These are phyloP conservation scores for Phaffia australis DNA, from an alignment of 768 basidiomycete species.

Conservation along the genomic window DNA sequence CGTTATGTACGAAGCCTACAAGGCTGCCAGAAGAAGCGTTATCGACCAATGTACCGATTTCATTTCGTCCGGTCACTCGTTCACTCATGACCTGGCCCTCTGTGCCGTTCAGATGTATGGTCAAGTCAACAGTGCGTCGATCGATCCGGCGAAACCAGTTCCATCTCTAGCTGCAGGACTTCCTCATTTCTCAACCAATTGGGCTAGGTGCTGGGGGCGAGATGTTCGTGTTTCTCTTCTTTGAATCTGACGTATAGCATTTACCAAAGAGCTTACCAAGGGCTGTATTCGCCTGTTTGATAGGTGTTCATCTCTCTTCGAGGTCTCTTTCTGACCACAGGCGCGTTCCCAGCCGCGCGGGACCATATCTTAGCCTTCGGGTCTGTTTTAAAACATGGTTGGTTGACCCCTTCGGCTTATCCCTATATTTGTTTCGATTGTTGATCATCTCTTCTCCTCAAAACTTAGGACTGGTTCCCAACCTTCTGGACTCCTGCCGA, in stretches of 20 bases:
- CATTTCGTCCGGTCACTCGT: constrained; percentile 66
- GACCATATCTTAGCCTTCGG: constrained; percentile 66
- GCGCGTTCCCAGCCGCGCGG: constrained; percentile 61
- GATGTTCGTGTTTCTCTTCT: constrained; percentile 33
- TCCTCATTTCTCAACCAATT: constrained; percentile 82
- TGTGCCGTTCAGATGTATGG: constrained; percentile 69
- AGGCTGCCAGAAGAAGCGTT: constrained; percentile 68
- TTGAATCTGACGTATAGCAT: background rate
- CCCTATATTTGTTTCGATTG: constrained; percentile 60
- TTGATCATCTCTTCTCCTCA: constrained; percentile 56
- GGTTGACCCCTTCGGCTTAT: background rate
- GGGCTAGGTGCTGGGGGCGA: constrained; percentile 96
- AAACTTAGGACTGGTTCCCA: constrained; percentile 63
- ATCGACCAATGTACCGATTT: constrained; percentile 85
- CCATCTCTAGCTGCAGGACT: constrained; percentile 88
- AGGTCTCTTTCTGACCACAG: constrained; percentile 87
- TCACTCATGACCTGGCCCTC: constrained; percentile 81
- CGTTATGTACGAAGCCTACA: constrained; percentile 81
- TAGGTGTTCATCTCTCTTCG: constrained; percentile 70
- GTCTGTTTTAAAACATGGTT: constrained; percentile 22
- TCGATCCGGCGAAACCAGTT: constrained; percentile 52
- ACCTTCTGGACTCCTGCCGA: constrained; percentile 78
- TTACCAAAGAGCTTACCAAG: background rate
- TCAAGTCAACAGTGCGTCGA: constrained; percentile 74
- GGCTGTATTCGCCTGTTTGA: too few species aligned